These are phyloP conservation scores for Tricholoma matsutake DNA, from an alignment of 768 basidiomycete genomes.

Conservation along the genomic window DNA sequence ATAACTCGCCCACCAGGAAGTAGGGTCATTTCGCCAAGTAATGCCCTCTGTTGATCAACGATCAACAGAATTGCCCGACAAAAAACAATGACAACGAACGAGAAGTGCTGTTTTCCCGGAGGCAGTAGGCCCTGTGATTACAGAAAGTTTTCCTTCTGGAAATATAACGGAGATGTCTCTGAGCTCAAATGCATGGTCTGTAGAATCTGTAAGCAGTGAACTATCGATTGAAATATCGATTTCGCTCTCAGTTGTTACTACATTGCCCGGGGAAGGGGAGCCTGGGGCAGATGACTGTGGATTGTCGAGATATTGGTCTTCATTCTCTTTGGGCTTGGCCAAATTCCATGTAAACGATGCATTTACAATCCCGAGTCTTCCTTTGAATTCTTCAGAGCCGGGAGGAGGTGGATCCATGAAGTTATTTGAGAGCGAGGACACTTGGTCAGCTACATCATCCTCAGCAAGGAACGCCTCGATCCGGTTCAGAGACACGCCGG, in stretches of 20 bases:
- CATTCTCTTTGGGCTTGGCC: too few relatives aligned
- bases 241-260: slow-evolving; percentile 18
- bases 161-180: slow-evolving; percentile 64
- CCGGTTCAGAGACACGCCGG: too few relatives aligned
- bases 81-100: slow-evolving; percentile 36
- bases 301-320: too few relatives aligned
- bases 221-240: too few relatives aligned
- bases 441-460: too few relatives aligned
- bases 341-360: too few relatives aligned
- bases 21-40: slow-evolving; percentile 69
- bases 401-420: too few relatives aligned
- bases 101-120: slow-evolving; percentile 81
- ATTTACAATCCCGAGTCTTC: too few relatives aligned
- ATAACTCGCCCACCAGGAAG: slow-evolving; percentile 48
- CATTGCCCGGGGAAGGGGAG: neutral
- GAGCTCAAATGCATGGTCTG: slow-evolving; percentile 61
- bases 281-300: too few relatives aligned
- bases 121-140: slow-evolving; percentile 78
- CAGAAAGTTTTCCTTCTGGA: slow-evolving; percentile 65
- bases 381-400: too few relatives aligned
- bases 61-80: neutral
- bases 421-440: too few relatives aligned
- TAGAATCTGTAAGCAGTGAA: slow-evolving; percentile 13
- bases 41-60: slow-evolving; percentile 47
- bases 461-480: too few relatives aligned